These are phyloP conservation scores for Apiotrichum brassicae DNA, from an alignment of 1,284 basidiomycete species.

Conservation along the genomic window DNA sequence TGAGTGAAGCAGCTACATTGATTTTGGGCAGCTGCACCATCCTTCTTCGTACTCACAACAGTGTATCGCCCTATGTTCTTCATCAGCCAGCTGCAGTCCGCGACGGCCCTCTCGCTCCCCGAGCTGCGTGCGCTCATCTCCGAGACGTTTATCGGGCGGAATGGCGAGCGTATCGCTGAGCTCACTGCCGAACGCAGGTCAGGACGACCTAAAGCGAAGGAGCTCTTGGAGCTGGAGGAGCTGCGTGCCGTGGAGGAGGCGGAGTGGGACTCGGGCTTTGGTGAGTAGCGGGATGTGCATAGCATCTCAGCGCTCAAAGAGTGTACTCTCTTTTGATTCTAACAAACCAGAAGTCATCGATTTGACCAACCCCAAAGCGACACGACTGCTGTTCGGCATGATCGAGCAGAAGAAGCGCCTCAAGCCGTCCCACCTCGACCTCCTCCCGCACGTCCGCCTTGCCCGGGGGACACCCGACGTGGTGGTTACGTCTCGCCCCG, in stretches of 20 bases:
- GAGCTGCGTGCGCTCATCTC: constrained; percentile 63
- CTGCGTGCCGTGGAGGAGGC: constrained; percentile 61
- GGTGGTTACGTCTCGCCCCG: constrained; percentile 24
- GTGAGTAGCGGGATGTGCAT: constrained; percentile 49
- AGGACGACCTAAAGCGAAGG: constrained; percentile 68
- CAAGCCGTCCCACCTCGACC: constrained; percentile 59
- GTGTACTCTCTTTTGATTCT: too few relatives aligned
- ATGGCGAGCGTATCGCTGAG: constrained; percentile 61
- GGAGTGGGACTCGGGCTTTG: constrained; percentile 73
- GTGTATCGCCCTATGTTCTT: constrained; percentile 75
- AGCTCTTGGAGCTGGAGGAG: constrained; percentile 67
- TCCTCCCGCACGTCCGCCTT: constrained; percentile 45
- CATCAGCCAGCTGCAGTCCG: constrained; percentile 58
- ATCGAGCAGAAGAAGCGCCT: constrained; percentile 57
- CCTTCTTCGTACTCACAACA: constrained; percentile 15
- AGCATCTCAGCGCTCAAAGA: neutral
- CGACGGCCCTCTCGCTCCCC: constrained; percentile 58
- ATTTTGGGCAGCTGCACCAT: too few relatives aligned
- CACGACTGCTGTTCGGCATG: constrained; percentile 68
- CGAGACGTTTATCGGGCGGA: constrained; percentile 66
- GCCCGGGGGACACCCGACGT: constrained; percentile 22
- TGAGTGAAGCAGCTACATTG: too few relatives aligned
- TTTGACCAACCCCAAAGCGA: constrained; percentile 66
- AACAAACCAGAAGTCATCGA: constrained; percentile 67
- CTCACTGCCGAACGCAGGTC: constrained; percentile 61